phyloP scores from a whole-genome alignment of 2,329 filamentous ascomycete species.

The Botryotinia convoluta region DNA sequence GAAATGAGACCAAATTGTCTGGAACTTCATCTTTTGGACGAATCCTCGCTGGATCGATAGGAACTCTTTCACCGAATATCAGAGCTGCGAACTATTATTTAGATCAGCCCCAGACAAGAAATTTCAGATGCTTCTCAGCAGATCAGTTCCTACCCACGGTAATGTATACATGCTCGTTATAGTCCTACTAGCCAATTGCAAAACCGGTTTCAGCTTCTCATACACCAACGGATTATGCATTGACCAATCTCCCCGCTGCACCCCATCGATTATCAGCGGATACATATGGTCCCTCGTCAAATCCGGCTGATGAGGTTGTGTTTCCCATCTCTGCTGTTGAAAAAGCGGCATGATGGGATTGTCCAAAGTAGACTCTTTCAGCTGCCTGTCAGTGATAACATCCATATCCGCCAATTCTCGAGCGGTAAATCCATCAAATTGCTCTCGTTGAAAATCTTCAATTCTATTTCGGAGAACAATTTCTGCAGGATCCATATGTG shows the following conservation, averaged over 20 bases:
- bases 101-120: not conserved
- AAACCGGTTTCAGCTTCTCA: conserved; percentile 22
- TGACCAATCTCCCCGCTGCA: conserved; percentile 21
- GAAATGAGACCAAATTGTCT: not conserved
- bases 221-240: conserved; percentile 27
- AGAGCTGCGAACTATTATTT: not conserved
- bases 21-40: not conserved
- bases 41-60: not conserved
- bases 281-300: conserved; percentile 21
- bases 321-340: conserved; percentile 21
- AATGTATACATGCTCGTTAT: conserved; percentile 23
- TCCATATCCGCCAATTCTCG: conserved; percentile 26
- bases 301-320: not conserved
- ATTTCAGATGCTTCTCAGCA: not conserved
- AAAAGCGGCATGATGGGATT: conserved; percentile 24
- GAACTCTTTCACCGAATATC: not conserved
- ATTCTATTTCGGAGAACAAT: not conserved
- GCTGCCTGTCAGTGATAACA: conserved; percentile 23
- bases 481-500: not conserved
- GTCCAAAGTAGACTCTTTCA: conserved; percentile 17
- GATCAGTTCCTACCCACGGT: conserved; percentile 23
- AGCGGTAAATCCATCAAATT: conserved; percentile 22
- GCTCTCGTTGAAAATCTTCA: conserved; percentile 17
- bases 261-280: conserved; percentile 11
- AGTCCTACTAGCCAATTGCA: conserved; percentile 35